Evolutionary conservation across 345 rosid species (phyloP), one percentile per base, ranked within the genome.

Genomic region (Physaria fendleri): DNA sequence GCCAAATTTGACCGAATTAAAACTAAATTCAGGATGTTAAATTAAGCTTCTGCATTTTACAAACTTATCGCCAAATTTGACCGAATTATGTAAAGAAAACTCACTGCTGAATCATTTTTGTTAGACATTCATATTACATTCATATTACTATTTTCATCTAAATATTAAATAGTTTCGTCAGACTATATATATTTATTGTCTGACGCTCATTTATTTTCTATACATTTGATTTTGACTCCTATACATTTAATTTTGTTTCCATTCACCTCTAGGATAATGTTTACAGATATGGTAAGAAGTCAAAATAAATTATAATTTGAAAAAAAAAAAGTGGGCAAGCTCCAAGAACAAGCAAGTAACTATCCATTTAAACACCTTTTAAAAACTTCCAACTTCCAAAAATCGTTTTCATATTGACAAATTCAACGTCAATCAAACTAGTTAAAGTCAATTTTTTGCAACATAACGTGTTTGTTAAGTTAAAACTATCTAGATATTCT

Each of bases 381-480:
- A 53, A 20, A 47, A 38, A 35, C 38, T 35, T n/a, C n/a, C n/a
- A n/a, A n/a, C n/a, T n/a, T n/a, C n/a, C n/a, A n/a, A n/a, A n/a
- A n/a, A n/a, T 65, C 11, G 64, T 41, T 65, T 65, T 65, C 71
- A 21, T 38, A 20, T 55, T 65, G 70, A 55, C 70, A 13, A 55
- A 30, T 65, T 65, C 62, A 35, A 44, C 70, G 70, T 64, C 69
- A 34, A 54, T 30, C 38, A 14, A 46, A 46, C 56, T 10, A 28
- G 18, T 9, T 30, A 12, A n/a, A 33, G 64, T 46, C 49, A 56
- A 56, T 20, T 20, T n/a, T n/a, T 39, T 29, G 15, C n/a, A n/a
- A 23, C 17, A 40, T 6, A 25, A 1, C 49, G 64, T 66, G 4
- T 66, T 17, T 14, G 3, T 46, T 15, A 56, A 20, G 57, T 56